These are phyloP conservation scores for Rhodocollybia butyracea DNA, from an alignment of 768 basidiomycete species.

Conservation along the genomic window DNA sequence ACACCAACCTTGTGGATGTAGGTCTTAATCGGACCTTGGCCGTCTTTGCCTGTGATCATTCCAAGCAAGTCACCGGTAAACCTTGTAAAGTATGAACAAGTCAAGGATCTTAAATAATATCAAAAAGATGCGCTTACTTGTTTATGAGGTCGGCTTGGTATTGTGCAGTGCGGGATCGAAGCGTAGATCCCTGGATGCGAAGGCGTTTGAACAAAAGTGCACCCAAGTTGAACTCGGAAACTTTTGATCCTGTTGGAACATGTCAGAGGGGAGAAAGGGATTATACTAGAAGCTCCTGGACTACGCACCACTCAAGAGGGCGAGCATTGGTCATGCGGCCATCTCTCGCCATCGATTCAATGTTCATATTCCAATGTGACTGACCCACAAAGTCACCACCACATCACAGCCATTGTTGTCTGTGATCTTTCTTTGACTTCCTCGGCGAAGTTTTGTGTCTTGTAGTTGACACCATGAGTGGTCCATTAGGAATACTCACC, in stretches of 20 bases:
- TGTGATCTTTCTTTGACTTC: conserved; percentile 69
- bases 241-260: conserved; percentile 41
- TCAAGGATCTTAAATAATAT: neutral
- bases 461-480: conserved; percentile 82
- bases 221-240: conserved; percentile 51
- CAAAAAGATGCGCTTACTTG: conserved; percentile 32
- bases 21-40: conserved; percentile 59
- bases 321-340: conserved; percentile 73
- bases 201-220: conserved; percentile 83
- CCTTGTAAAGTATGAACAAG: conserved; percentile 21
- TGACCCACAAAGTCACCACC: conserved; percentile 79
- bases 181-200: conserved; percentile 83
- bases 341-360: conserved; percentile 66
- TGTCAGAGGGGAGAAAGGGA: too few relatives aligned
- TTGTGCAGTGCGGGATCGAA: conserved; percentile 67
- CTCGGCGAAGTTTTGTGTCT: conserved; percentile 73
- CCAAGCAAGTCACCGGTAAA: conserved; percentile 55
- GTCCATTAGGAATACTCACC: conserved; percentile 60
- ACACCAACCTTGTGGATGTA: conserved; percentile 73
- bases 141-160: conserved; percentile 76
- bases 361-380: conserved; percentile 71
- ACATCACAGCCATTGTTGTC: conserved; percentile 73
- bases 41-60: conserved; percentile 55
- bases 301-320: conserved; percentile 58
- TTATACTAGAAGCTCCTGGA: neutral